Evolutionary conservation across 805 yeast genomes (phyloP), one percentile per base, ranked within the genome.

Genomic region (Wickerhamiella sergipiensis): DNA sequence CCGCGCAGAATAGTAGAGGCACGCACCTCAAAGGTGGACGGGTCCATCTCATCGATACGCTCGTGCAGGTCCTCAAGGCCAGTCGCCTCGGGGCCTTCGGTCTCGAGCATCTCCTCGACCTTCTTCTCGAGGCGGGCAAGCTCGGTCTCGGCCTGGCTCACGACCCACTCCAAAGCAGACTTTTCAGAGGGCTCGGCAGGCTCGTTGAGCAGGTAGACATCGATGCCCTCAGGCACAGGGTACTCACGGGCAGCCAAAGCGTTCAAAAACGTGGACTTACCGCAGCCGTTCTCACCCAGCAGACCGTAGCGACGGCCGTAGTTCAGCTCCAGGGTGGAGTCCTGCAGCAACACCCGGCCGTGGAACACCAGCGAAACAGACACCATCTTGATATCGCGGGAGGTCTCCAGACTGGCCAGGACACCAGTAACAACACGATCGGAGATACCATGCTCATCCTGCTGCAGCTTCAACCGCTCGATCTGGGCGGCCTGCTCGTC

Each of bases 401-500:
- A 87, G 26, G 97, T 89, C 43, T 68, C 77, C 66, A 92, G 74
- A 49, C 95, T 85, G 52, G 83, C 89, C 65, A 92, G 75, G 46
- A 92, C 98, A 77, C 98, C 98, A 45, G 98, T 90, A 60, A 90
- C 85, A 58, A 90, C 98, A 75, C 98, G 85, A 70, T 90, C 98
- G 45, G 96, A 86, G 52, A 90, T 65, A 59, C 98, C 98, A 63
- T 88, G 82, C 67, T 85, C 81, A 70, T 90, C 98, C 66, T 84
- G 83, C 72, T 90, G 98, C 65, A 89, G 72, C 70, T 90, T 90
- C 72, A 90, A 76, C 70, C 86, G 82, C 55, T 81, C 84, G 64
- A 85, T 83, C 47, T 56, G 60, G 22, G 59, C 66, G 29, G 57
- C 59, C 43, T 61, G 70, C 19, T 67, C 73, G 54, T 74, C 80